Evolutionary conservation across 2,329 filamentous ascomycete genomes (phyloP).

Genomic region (Venturia asperata): DNA sequence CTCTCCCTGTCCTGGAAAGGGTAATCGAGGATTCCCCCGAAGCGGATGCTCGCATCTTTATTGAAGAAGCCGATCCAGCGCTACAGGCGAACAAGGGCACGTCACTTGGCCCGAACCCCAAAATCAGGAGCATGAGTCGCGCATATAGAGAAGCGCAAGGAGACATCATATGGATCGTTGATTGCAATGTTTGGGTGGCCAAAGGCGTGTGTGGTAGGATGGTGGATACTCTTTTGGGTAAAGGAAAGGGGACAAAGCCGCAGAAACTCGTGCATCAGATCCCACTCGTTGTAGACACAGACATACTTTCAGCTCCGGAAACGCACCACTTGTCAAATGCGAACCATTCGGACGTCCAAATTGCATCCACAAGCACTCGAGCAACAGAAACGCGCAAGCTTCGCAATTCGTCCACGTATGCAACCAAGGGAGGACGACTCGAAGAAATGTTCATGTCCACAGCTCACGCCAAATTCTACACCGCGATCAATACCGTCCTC

Average conservation of each 20-base stretch:
- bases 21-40: conserved; percentile 66
- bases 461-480: conserved; percentile 94
- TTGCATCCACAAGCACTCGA: conserved; percentile 24
- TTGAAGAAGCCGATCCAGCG: conserved; percentile 75
- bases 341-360: conserved; percentile 10
- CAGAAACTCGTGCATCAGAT: conserved; percentile 94
- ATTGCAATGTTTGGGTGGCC: conserved; percentile 93
- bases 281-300: conserved; percentile 74
- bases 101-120: conserved; percentile 87
- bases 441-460: conserved; percentile 95
- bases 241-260: conserved; percentile 40
- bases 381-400: not conserved
- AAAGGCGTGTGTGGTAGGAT: conserved; percentile 74
- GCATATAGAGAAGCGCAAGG: conserved; percentile 83
- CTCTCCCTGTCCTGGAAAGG: conserved; percentile 64
- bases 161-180: conserved; percentile 87
- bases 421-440: conserved; percentile 64
- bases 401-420: conserved; percentile 19
- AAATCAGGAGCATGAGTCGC: conserved; percentile 92
- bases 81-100: conserved; percentile 45
- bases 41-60: conserved; percentile 63
- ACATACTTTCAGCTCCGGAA: conserved; percentile 19
- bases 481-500: conserved; percentile 87
- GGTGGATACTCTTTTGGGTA: conserved; percentile 79
- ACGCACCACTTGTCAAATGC: not conserved